Evolutionary conservation across 164 flowering plant genomes (phyloP), one percentile per base, ranked within the genome.

Genomic region (Buxus sempervirens): DNA sequence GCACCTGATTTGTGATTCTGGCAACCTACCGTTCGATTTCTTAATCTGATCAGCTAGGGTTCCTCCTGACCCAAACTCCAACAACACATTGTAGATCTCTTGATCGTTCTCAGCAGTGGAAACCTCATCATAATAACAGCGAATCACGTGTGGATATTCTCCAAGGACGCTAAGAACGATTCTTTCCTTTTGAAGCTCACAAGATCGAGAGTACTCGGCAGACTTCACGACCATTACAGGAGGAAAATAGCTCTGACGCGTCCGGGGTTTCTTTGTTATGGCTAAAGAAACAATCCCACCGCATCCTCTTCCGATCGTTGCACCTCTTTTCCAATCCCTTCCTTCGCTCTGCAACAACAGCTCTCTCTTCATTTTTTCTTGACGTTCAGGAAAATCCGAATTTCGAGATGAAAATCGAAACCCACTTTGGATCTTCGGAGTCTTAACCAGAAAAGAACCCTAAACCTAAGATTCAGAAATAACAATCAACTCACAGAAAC

Each of bases 1-100:
- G 10, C 66, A 21, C 54, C 65, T 71, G 6, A 83, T 80, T 28
- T 77, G 78, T 5, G 10, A 26, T 58, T 71, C 79, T 13, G 72
- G 67, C 70, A 79, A 64, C 16, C 72, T 15, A 24, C 67, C 72
- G 1, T n/a, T 51, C 1, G 70, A 69, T 15, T 71, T 73, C 69
- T 70, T 62, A 32, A 81, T 42, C 1, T 49, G 45, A 63, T 70
- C 74, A 25, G 72, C 63, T 21, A 83, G 68, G 45, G 65, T 60
- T 4, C 83, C 86, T 1, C 80, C 79, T 16, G 79, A 56, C 18
- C 80, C 83, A 53, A 77, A 77, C 64, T 83, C 84, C 55, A 83
- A 69, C 64, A 79, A 22, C 54, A 83, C 25, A 60, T 81, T 81
- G 54, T 70, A 83, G 36, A 75, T 38, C 45, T 66, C 64, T 25